Evolutionary conservation across 495 filamentous ascomycete genomes (phyloP).

Genomic region (Peziza echinospora): DNA sequence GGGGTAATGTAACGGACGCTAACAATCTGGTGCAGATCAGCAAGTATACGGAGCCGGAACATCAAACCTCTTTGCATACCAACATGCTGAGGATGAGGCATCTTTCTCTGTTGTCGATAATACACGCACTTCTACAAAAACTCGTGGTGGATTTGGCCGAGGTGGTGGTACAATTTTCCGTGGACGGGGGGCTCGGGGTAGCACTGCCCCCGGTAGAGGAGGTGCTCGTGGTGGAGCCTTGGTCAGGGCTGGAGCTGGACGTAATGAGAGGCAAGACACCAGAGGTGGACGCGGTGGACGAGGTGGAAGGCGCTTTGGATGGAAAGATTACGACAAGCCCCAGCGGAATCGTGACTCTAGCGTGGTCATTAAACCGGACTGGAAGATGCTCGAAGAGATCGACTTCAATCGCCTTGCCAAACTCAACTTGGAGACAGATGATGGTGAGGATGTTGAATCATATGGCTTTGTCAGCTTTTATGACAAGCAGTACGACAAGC

Average conservation of each 20-base stretch:
- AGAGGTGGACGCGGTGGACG: slow-evolving; percentile 27
- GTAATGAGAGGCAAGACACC: slow-evolving; percentile 28
- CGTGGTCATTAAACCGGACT: slow-evolving; percentile 82
- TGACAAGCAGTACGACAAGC: slow-evolving; percentile 82
- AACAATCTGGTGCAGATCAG: slow-evolving; percentile 38
- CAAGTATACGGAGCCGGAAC: slow-evolving; percentile 89
- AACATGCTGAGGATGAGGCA: slow-evolving; percentile 82
- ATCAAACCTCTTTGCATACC: slow-evolving; percentile 66
- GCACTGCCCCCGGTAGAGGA: slow-evolving; percentile 29
- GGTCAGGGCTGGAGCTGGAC: slow-evolving; percentile 37
- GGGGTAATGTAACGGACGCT: background rate
- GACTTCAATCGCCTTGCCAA: slow-evolving; percentile 89
- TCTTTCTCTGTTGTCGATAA: slow-evolving; percentile 97
- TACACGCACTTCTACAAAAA: slow-evolving; percentile 59
- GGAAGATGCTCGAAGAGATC: slow-evolving; percentile 92
- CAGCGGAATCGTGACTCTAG: slow-evolving; percentile 87
- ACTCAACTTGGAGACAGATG: slow-evolving; percentile 80
- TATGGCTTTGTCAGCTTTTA: slow-evolving; percentile 98
- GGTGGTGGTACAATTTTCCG: slow-evolving; percentile 74
- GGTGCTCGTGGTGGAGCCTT: slow-evolving; percentile 36
- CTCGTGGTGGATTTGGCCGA: slow-evolving; percentile 53
- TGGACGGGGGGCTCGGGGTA: slow-evolving; percentile 61
- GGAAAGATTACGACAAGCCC: slow-evolving; percentile 98
- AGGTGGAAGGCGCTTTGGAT: slow-evolving; percentile 74
- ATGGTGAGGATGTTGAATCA: slow-evolving; percentile 81